Conservation (phyloP, 2,329 filamentous ascomycete genomes). For the Drechmeria coniospora region DNA sequence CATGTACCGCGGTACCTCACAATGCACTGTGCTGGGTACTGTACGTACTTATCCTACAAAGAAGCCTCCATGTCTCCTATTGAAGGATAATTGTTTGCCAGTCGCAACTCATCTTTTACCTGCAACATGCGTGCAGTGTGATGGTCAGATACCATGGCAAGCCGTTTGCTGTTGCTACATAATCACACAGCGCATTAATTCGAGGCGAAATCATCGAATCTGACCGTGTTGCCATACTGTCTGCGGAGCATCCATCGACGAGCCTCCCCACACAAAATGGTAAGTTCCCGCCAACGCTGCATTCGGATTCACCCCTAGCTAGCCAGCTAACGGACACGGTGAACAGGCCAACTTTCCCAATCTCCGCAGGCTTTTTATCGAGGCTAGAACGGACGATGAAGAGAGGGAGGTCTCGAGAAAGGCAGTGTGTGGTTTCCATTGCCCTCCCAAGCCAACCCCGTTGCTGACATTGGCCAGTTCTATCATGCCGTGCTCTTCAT, state of each 20-base stretch:
- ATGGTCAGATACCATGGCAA: no score
- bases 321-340: slow-evolving; percentile 4
- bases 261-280: slow-evolving; percentile 2
- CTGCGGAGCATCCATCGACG: no score
- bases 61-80: no score
- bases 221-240: neutral
- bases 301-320: neutral
- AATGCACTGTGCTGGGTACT: no score
- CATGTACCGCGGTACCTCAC: no score
- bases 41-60: no score
- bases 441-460: neutral
- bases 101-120: no score
- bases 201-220: no score
- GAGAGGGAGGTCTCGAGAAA: slow-evolving; percentile 88
- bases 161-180: no score
- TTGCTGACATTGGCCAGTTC: slow-evolving; percentile 44
- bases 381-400: slow-evolving; percentile 82
- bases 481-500: slow-evolving; percentile 97
- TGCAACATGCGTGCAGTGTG: no score
- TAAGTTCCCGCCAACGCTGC: neutral
- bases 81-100: no score
- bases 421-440: slow-evolving; percentile 51
- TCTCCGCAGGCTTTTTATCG: slow-evolving; percentile 87
- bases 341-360: slow-evolving; percentile 72
- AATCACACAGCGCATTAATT: no score